Conservation (phyloP, 345 rosid genomes). For the Garcia nutans region DNA sequence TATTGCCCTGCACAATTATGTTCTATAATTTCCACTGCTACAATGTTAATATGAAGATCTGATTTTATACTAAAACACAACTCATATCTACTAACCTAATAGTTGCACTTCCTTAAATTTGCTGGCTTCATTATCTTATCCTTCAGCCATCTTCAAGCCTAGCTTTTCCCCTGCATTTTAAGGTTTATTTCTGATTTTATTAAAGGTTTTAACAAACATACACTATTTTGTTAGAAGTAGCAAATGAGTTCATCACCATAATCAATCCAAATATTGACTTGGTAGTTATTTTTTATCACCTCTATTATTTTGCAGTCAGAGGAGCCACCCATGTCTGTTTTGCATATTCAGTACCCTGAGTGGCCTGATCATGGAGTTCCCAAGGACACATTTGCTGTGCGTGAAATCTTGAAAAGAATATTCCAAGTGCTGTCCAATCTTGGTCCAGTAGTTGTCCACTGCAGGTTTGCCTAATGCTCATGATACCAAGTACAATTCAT, state of each 20-base stretch:
- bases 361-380: slow-evolving; percentile 99
- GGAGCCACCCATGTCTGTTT: slow-evolving; percentile 57
- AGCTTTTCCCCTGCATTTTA: neutral
- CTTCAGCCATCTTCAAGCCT: neutral
- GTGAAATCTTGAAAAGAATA: slow-evolving; percentile 71
- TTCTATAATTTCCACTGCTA: neutral
- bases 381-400: slow-evolving; percentile 59
- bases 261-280: neutral
- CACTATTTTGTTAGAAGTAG: neutral
- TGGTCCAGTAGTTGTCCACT: slow-evolving; percentile 87
- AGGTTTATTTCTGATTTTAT: neutral
- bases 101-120: neutral
- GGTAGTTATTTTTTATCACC: neutral
- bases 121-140: neutral
- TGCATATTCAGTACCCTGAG: slow-evolving; percentile 86
- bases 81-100: too few relatives aligned
- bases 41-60: neutral
- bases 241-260: neutral
- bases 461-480: slow-evolving; percentile 60
- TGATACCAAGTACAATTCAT: slow-evolving; percentile 11
- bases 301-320: slow-evolving; percentile 47
- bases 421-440: slow-evolving; percentile 55
- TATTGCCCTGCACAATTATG: neutral
- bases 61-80: neutral
- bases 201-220: neutral